A percentile compares a stretch with the other conserved stretches of the same genome.
These are phyloP conservation scores for Oropetium thomaeum DNA, from an alignment of 176 grass and related monocot species.

Conservation along the genomic window DNA sequence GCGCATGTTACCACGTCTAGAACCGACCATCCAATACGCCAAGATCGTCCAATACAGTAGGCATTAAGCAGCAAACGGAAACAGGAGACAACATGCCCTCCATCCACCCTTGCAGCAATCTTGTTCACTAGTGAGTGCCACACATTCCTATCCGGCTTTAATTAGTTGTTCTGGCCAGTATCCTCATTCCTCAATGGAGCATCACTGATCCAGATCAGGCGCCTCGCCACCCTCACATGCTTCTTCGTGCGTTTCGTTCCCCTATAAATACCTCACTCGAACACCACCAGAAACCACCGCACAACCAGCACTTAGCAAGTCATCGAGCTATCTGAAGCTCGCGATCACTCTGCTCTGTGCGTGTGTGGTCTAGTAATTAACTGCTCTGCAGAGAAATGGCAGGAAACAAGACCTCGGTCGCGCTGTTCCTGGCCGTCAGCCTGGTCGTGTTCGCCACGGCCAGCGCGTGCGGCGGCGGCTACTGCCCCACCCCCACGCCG, in stretches of 20 bases:
- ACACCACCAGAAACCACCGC: not conserved
- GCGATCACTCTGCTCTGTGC: not conserved
- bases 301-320: conserved; percentile 14
- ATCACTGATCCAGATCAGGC: conserved; percentile 9
- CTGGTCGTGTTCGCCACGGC: conserved; percentile 25
- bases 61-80: conserved; percentile 5
- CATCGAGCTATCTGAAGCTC: not conserved
- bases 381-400: conserved; percentile 27
- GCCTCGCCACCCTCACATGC: conserved; percentile 12
- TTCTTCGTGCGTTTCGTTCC: not conserved
- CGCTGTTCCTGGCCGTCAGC: conserved; percentile 39
- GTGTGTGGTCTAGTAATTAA: not conserved
- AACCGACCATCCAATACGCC: not conserved
- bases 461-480: not conserved
- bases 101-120: conserved; percentile 12
- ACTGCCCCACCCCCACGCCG: conserved; percentile 17
- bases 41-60: conserved; percentile 11
- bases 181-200: not conserved
- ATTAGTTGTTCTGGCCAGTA: not conserved
- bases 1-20: conserved; percentile 10
- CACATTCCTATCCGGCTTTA: not conserved
- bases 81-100: conserved; percentile 3
- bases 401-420: conserved; percentile 18
- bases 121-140: not conserved
- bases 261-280: conserved; percentile 17